Evolutionary conservation across 441 rosid genomes (phyloP).

Genomic region (Bocquillonia castaneifolia): DNA sequence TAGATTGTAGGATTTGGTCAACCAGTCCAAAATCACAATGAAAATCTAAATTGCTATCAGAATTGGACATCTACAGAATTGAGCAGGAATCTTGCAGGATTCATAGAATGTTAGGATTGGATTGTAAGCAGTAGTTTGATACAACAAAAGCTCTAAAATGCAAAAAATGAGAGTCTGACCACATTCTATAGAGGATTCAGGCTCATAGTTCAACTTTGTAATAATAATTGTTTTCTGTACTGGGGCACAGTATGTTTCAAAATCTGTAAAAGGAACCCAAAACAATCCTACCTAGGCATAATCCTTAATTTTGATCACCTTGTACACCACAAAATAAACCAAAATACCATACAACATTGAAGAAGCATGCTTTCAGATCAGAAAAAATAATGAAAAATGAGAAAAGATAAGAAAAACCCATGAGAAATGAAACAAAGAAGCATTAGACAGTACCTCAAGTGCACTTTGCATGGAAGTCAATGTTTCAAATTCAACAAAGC

Average conservation of each 20-base stretch:
- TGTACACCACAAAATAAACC: not conserved
- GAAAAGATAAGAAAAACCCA: not conserved
- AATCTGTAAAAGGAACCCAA: not conserved
- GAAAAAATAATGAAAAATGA: not conserved
- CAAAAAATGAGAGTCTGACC: not conserved
- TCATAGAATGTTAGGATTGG: not conserved
- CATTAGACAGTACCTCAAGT: slow-evolving; percentile 50
- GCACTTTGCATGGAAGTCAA: slow-evolving; percentile 64
- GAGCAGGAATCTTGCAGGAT: not conserved
- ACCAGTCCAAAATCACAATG: not conserved
- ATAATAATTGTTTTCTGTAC: not conserved
- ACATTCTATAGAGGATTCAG: not conserved
- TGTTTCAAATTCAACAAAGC: slow-evolving; percentile 85
- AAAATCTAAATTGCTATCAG: not conserved
- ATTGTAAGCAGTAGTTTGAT: not conserved
- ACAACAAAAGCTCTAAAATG: not conserved
- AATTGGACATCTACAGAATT: not conserved
- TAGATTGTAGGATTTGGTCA: not conserved
- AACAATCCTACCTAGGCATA: not conserved
- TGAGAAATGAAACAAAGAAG: slow-evolving; percentile 14
- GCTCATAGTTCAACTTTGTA: not conserved
- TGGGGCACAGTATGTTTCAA: not conserved
- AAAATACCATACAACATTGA: not conserved
- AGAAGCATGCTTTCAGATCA: not conserved
- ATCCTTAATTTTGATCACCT: not conserved